Base-by-base conservation (phyloP, 1,284 basidiomycete genomes). In the Pisolithus thermaeus region DNA sequence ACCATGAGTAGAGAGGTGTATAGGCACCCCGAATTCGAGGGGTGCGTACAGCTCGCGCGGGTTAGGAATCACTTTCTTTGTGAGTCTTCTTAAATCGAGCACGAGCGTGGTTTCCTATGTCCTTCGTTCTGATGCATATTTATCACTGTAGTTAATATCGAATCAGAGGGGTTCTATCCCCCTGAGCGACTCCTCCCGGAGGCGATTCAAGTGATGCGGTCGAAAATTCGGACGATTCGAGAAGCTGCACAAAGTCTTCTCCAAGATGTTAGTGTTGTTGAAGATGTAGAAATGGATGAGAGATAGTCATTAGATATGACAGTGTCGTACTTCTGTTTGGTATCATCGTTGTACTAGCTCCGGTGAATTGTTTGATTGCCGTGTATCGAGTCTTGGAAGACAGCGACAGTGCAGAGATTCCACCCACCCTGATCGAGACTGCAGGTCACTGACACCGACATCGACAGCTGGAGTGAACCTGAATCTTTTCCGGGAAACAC, bases 51-150 rank as follows among this genome's bases (percentile, higher is more conserved):
- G 66, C 77, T 99, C 42, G 84, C 86, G 46, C 78, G 97, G 9
- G 84, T 97, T 47, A 76, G 94, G 49, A 95, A 99, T 73, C 90
- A 90, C 72, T 99, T 98, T 69, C 79, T 99, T 54, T 98, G 94
- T 95, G 59, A 56, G 81, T 75, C 16, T 48, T 46, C 39, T 14
- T 9, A 22, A 7, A 27, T 1, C 8, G 38, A 7, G 11, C 38
- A 8, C 14, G 18, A 12, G 11, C 27, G 39, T 49, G 18, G 9
- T 45, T 22, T 4, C 14, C 43, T 4, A 36, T 32, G 4, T 44
- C 49, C 43, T 25, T 46, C 6, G 6, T 12, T 43, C 40, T 43
- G 42, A 51, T 37, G 45, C 45, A 45, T 41, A 27, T 37, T 1
- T 49, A 35, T 30, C 12, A 35, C 46, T 53, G 4, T 59, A 96